Percentiles rank a stretch among this genome's conserved stretches.
phyloP scores from a whole-genome alignment of 345 rosid species.

The Rhizophora mangle region DNA sequence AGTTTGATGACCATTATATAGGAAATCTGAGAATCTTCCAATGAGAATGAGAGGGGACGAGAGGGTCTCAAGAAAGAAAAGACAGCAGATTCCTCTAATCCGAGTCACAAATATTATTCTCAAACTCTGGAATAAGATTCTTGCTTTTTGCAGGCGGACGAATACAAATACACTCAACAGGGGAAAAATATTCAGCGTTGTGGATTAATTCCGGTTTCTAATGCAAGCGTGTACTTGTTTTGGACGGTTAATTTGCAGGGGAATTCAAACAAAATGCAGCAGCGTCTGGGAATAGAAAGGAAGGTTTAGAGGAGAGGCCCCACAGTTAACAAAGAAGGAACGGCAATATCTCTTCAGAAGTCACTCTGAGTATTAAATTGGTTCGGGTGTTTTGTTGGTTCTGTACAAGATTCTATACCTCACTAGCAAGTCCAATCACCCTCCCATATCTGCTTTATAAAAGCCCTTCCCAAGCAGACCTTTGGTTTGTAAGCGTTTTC shows the following conservation, averaged over 20 bases:
- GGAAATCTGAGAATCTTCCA: slow-evolving; percentile 50
- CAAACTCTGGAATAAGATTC: slow-evolving; percentile 73
- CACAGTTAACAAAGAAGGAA: slow-evolving; percentile 40
- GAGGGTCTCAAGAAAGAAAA: slow-evolving; percentile 43
- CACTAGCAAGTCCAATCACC: slow-evolving; percentile 14
- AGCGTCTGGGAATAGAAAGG: slow-evolving; percentile 50
- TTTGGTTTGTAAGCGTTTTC: slow-evolving; percentile 30
- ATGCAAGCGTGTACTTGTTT: slow-evolving; percentile 47
- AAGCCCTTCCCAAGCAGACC: slow-evolving; percentile 19
- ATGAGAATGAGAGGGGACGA: slow-evolving; percentile 39
- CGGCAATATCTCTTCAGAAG: slow-evolving; percentile 50
- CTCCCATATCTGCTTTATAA: slow-evolving; percentile 37
- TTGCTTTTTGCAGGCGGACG: slow-evolving; percentile 53
- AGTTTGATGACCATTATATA: not conserved
- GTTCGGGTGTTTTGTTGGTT: slow-evolving; percentile 39
- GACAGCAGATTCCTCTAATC: slow-evolving; percentile 55
- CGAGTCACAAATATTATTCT: slow-evolving; percentile 46
- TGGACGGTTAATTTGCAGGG: slow-evolving; percentile 46
- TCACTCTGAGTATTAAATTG: slow-evolving; percentile 66
- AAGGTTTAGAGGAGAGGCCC: slow-evolving; percentile 41
- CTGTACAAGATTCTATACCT: slow-evolving; percentile 50
- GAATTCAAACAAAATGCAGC: slow-evolving; percentile 41
- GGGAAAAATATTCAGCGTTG: slow-evolving; percentile 29
- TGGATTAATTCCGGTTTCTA: slow-evolving; percentile 75
- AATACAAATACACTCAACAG: slow-evolving; percentile 39